Conservation (phyloP, 805 yeast genomes). For the Pichia manshurica region DNA sequence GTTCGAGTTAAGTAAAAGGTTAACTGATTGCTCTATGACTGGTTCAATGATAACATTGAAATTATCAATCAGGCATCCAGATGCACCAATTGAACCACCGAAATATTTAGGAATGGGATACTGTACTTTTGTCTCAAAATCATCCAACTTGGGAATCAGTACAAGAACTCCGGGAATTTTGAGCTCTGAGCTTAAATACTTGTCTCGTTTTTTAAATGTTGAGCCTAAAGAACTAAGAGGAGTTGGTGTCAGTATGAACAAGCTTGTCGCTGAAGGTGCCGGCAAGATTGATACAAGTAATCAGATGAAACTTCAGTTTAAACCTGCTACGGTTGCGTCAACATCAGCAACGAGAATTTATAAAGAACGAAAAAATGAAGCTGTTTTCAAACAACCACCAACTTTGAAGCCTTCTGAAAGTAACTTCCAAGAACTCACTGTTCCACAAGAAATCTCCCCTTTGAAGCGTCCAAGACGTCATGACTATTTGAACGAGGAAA, state of each 20-base stretch:
- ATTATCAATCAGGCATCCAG: slow-evolving; percentile 54
- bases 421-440: background rate
- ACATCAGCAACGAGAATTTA: too few species aligned
- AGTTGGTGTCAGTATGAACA: slow-evolving; percentile 62
- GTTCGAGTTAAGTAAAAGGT: slow-evolving; percentile 51
- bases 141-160: slow-evolving; percentile 53
- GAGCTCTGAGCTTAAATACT: slow-evolving; percentile 50
- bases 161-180: slow-evolving; percentile 58
- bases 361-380: too few species aligned
- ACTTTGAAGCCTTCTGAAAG: background rate
- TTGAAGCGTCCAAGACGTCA: background rate
- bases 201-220: slow-evolving; percentile 51
- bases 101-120: slow-evolving; percentile 82
- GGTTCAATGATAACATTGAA: slow-evolving; percentile 62
- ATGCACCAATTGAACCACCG: slow-evolving; percentile 69
- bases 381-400: background rate
- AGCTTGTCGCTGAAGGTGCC: slow-evolving; percentile 38
- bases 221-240: slow-evolving; percentile 68
- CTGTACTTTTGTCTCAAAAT: slow-evolving; percentile 60
- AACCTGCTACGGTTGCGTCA: slow-evolving; percentile 9
- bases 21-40: slow-evolving; percentile 39
- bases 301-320: slow-evolving; percentile 34
- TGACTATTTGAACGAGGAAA: slow-evolving; percentile 21
- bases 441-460: background rate
- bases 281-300: slow-evolving; percentile 20